phyloP scores from a whole-genome alignment of 192 early-diverging fungal genomes.

The Umbelopsis vinacea region DNA sequence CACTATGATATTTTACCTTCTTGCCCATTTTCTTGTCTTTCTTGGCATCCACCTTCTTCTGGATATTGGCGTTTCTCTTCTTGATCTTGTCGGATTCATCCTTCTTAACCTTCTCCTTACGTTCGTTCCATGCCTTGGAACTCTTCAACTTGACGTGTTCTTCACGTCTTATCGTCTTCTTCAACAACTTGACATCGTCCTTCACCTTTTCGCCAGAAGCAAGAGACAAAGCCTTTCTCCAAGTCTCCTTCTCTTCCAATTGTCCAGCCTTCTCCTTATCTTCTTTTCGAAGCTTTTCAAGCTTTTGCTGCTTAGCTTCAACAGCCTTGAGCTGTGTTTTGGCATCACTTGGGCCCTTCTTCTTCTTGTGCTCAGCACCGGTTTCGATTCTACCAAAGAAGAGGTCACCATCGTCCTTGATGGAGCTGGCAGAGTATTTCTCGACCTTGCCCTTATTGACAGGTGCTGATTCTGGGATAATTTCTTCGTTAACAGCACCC shows the following conservation, averaged over 20 bases:
- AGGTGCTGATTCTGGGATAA: slow-evolving; percentile 44
- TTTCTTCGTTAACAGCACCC: slow-evolving; percentile 51
- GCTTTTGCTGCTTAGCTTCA: slow-evolving; percentile 76
- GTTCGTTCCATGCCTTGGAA: slow-evolving; percentile 79
- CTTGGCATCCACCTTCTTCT: slow-evolving; percentile 77
- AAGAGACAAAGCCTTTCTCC: slow-evolving; percentile 79
- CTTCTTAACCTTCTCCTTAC: slow-evolving; percentile 67
- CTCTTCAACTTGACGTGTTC: slow-evolving; percentile 87
- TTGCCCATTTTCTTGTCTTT: slow-evolving; percentile 73
- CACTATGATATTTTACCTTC: slow-evolving; percentile 42
- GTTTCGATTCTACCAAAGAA: slow-evolving; percentile 73
- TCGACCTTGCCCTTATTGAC: slow-evolving; percentile 18
- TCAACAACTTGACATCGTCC: slow-evolving; percentile 88
- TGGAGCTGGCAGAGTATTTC: slow-evolving; percentile 42
- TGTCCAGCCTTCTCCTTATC: slow-evolving; percentile 67
- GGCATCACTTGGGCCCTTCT: slow-evolving; percentile 64
- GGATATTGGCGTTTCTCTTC: slow-evolving; percentile 86
- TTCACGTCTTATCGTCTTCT: slow-evolving; percentile 89
- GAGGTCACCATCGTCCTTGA: slow-evolving; percentile 60
- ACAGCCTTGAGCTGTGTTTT: slow-evolving; percentile 68
- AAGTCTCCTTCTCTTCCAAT: slow-evolving; percentile 77
- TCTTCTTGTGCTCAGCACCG: slow-evolving; percentile 65
- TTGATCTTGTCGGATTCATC: slow-evolving; percentile 70
- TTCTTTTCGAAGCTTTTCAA: slow-evolving; percentile 69
- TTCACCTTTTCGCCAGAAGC: slow-evolving; percentile 92